A percentile compares a stretch with the other conserved stretches of the same genome.
Conservation (phyloP, 768 basidiomycete species). For the Pleurotus tuoliensis region DNA sequence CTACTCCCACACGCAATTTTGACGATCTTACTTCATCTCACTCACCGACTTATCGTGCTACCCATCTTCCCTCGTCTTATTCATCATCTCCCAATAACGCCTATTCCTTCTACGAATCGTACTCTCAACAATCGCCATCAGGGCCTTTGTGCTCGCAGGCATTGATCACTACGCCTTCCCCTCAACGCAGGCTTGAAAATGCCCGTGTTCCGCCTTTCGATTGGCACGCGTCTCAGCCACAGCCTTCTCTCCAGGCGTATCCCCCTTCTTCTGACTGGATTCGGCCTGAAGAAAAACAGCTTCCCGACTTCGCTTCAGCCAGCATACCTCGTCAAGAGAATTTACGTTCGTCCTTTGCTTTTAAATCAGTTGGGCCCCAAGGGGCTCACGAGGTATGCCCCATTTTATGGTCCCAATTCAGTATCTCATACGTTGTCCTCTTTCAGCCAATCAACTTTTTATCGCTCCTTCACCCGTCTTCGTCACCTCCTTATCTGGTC, state of each 20-base stretch:
- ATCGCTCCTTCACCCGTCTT: slow-evolving; percentile 79
- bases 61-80: slow-evolving; percentile 19
- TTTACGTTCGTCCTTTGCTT: slow-evolving; percentile 24
- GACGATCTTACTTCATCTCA: slow-evolving; percentile 15
- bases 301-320: slow-evolving; percentile 24
- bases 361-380: slow-evolving; percentile 23
- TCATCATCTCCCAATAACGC: slow-evolving; percentile 22
- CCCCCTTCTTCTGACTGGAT: slow-evolving; percentile 37
- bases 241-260: slow-evolving; percentile 14
- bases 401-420: slow-evolving; percentile 9
- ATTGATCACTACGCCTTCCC: slow-evolving; percentile 26
- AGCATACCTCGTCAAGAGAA: slow-evolving; percentile 20
- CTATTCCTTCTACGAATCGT: slow-evolving; percentile 51
- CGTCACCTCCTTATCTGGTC: slow-evolving; percentile 76
- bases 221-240: slow-evolving; percentile 32
- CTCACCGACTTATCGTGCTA: slow-evolving; percentile 17
- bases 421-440: slow-evolving; percentile 12
- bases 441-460: slow-evolving; percentile 84
- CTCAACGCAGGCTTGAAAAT: slow-evolving; percentile 24
- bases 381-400: slow-evolving; percentile 46
- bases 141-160: slow-evolving; percentile 25
- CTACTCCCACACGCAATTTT: slow-evolving; percentile 19
- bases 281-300: slow-evolving; percentile 29
- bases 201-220: slow-evolving; percentile 26
- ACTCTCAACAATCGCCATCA: slow-evolving; percentile 39